phyloP scores from a whole-genome alignment of 495 filamentous ascomycete genomes.

The Friedmanniomyces simplex region DNA sequence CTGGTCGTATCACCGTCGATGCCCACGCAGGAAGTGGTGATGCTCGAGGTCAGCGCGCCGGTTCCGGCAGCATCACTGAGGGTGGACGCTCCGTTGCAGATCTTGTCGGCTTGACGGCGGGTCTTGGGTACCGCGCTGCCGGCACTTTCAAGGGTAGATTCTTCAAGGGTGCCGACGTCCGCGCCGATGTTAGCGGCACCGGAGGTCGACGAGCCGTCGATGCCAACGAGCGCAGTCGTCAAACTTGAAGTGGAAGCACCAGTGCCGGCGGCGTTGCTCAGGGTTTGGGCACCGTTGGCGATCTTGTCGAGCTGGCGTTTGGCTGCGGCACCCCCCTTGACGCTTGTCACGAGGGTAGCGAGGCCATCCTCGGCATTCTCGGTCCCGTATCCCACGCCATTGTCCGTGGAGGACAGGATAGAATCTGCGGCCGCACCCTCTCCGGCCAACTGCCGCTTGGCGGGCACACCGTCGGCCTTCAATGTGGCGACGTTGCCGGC shows the following conservation, averaged over 20 bases:
- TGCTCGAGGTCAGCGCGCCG: neutral
- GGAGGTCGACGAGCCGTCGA: neutral
- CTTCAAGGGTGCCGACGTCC: neutral
- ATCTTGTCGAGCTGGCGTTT: conserved; percentile 11
- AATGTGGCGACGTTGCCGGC: neutral
- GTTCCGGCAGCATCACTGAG: neutral
- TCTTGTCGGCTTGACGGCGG: conserved; percentile 12
- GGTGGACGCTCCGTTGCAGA: conserved; percentile 1
- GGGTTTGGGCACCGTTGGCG: neutral
- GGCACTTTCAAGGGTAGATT: neutral
- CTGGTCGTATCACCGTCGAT: neutral
- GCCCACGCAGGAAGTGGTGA: neutral
- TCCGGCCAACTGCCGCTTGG: conserved; percentile 7
- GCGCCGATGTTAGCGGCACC: conserved; percentile 6
- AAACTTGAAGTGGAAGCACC: neutral
- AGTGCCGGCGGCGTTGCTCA: conserved; percentile 7
- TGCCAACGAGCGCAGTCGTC: neutral
- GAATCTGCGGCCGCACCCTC: conserved; percentile 8
- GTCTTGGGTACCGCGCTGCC: conserved; percentile 1
- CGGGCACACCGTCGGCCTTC: neutral
- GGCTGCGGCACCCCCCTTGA: neutral
- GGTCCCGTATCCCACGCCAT: conserved; percentile 5
- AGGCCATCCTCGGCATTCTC: conserved; percentile 12
- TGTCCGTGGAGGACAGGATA: conserved; percentile 10
- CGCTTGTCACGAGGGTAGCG: neutral